phyloP scores from a whole-genome alignment of 805 yeast genomes.

The Metschnikowia kofuensis region DNA sequence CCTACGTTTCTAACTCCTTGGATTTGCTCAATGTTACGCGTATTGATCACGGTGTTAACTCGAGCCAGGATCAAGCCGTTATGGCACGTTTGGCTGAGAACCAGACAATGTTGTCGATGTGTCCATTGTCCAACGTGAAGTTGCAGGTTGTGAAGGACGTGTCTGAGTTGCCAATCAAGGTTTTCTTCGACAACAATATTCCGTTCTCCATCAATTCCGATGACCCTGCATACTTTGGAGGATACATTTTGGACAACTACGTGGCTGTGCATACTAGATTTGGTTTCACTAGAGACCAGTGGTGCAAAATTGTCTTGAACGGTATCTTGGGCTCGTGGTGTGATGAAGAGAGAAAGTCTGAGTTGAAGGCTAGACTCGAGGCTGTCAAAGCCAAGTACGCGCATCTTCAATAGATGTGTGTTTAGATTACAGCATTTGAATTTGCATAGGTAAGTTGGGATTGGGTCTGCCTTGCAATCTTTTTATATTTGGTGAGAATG shows the following conservation, averaged over 20 bases:
- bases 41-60: constrained; percentile 79
- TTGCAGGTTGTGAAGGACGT: constrained; percentile 71
- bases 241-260: constrained; percentile 78
- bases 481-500: no score
- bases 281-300: constrained; percentile 55
- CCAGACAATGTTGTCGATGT: constrained; percentile 61
- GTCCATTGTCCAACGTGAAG: constrained; percentile 77
- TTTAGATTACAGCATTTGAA: background rate
- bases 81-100: constrained; percentile 55
- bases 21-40: constrained; percentile 55
- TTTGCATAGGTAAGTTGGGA: background rate
- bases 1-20: constrained; percentile 58
- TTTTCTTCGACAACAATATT: constrained; percentile 58
- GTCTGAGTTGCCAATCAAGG: constrained; percentile 60
- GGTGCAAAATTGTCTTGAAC: constrained; percentile 63
- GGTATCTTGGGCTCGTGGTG: constrained; percentile 76
- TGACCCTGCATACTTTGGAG: constrained; percentile 68
- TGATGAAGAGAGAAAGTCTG: constrained; percentile 51
- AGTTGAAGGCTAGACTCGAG: constrained; percentile 45
- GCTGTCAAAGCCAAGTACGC: constrained; percentile 38
- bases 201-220: constrained; percentile 71
- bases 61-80: constrained; percentile 52
- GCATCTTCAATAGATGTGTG: constrained; percentile 4
- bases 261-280: constrained; percentile 62
- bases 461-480: no score